Percentiles rank a stretch among this genome's conserved stretches.
phyloP scores from a whole-genome alignment of 2,329 filamentous ascomycete species.

The Cadophora gregata region DNA sequence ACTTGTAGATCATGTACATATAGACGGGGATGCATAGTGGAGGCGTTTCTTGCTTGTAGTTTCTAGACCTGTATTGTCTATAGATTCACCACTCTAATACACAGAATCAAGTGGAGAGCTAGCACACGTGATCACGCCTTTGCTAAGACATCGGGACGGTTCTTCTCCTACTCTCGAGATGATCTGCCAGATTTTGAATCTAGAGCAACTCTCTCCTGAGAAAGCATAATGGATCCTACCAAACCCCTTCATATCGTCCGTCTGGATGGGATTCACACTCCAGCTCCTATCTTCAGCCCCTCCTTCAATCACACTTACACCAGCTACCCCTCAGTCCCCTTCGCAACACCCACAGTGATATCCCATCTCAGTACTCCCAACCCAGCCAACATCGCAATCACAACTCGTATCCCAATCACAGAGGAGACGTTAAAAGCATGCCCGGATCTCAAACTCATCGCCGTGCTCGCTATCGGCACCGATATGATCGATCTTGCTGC shows the following conservation, averaged over 20 bases:
- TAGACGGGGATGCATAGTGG: constrained; percentile 10
- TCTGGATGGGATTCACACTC: constrained; percentile 33
- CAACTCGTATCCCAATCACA: constrained; percentile 44
- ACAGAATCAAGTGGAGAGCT: constrained; percentile 13
- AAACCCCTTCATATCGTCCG: constrained; percentile 33
- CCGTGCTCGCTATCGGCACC: constrained; percentile 47
- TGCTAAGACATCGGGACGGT: not conserved
- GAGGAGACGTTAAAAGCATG: constrained; percentile 40
- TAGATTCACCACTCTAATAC: constrained; percentile 25
- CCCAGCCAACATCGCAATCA: constrained; percentile 44
- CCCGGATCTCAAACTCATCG: constrained; percentile 45
- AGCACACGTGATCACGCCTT: constrained; percentile 18
- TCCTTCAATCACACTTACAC: constrained; percentile 35
- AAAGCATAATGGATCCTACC: constrained; percentile 17
- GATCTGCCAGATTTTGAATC: not conserved
- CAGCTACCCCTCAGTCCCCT: constrained; percentile 26
- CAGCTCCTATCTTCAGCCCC: constrained; percentile 30
- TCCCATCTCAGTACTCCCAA: constrained; percentile 18
- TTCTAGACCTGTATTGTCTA: constrained; percentile 20
- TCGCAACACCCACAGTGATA: constrained; percentile 36
- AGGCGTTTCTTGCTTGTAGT: constrained; percentile 11
- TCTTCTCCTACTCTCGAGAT: not conserved
- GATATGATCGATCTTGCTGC: constrained; percentile 48
- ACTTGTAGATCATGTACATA: constrained; percentile 37
- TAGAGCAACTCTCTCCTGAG: not conserved